These are phyloP conservation scores for Zygosaccharomyces bisporus DNA, from an alignment of 805 yeast genomes.

Conservation along the genomic window DNA sequence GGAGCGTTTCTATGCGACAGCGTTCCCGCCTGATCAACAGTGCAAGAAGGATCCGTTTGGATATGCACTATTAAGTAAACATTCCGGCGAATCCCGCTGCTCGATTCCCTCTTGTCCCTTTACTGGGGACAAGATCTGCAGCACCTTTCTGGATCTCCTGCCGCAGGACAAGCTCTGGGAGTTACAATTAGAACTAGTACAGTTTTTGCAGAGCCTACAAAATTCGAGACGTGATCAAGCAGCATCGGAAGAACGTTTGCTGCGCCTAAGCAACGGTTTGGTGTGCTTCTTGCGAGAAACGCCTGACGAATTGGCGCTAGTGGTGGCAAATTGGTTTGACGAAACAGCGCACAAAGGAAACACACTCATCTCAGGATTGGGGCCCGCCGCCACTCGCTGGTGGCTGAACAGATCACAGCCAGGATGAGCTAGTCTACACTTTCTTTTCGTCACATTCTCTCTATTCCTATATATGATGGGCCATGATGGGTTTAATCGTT, in stretches of 20 bases:
- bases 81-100: slow-evolving; percentile 12
- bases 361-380: slow-evolving; percentile 22
- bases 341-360: slow-evolving; percentile 9
- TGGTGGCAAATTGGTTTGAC: slow-evolving; percentile 34
- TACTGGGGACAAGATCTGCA: slow-evolving; percentile 8
- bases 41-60: slow-evolving; percentile 21
- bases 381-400: slow-evolving; percentile 26
- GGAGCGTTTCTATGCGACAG: slow-evolving; percentile 20
- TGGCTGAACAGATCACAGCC: slow-evolving; percentile 15
- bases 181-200: slow-evolving; percentile 25
- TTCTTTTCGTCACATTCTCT: not conserved
- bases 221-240: slow-evolving; percentile 17
- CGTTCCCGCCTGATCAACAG: slow-evolving; percentile 1
- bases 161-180: slow-evolving; percentile 25
- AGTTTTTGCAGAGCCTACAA: slow-evolving; percentile 18
- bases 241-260: slow-evolving; percentile 28
- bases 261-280: slow-evolving; percentile 33
- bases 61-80: slow-evolving; percentile 21
- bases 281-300: slow-evolving; percentile 30
- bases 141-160: slow-evolving; percentile 25
- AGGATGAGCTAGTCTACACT: not conserved
- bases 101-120: slow-evolving; percentile 29
- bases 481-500: slow-evolving; percentile 9
- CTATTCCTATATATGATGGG: not conserved
- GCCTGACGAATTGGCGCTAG: slow-evolving; percentile 17